Evolutionary conservation across 2,329 filamentous ascomycete species (phyloP), one percentile per base, ranked within the genome.

Genomic region (Curvularia sp.): DNA sequence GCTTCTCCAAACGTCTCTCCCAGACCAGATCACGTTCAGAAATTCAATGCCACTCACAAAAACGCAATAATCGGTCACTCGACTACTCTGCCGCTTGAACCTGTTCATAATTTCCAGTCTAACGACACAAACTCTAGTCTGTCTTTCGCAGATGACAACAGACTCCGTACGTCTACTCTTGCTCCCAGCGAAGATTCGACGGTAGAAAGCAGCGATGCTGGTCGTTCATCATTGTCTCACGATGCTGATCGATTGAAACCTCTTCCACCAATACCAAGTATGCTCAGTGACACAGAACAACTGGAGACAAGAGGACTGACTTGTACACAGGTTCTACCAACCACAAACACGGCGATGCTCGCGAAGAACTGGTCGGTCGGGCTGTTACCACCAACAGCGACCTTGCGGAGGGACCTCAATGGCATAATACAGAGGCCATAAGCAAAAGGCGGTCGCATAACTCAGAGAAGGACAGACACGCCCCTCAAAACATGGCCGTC

Each of bases 161-260:
- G 59, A 47, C 60, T 64, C 2, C 70, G 70, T 25, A 46, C 66
- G 5, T 59, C 69, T 9, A 63, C 49, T 6, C 47, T 67, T 12
- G 62, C 66, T 21, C 48, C 65, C 9, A 53, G 48, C 39, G 47
- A 56, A 9, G 52, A 61, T n/a, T 23, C 54, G 13, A 36, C 56
- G 21, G 57, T 59, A 27, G 49, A 61, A 8, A 70, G 75, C 42
- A 64, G 70, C 2, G 74, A 74, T 36, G 66, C 70, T 13, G 39
- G 65, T 6, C 59, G 47, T 2, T 68, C 65, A 34, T 62, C 63
- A 21, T 41, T 48, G 34, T 54, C 60, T 30, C 43, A 57, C 28
- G 46, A 63, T 54, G 19, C 27, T 1, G 53, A 30, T 8, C 54
- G 43, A 15, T 48, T 51, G 3, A 59, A 54, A 18, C 34, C 56